Conservation (phyloP, 768 basidiomycete species). For the Tephrocybe rancida region DNA sequence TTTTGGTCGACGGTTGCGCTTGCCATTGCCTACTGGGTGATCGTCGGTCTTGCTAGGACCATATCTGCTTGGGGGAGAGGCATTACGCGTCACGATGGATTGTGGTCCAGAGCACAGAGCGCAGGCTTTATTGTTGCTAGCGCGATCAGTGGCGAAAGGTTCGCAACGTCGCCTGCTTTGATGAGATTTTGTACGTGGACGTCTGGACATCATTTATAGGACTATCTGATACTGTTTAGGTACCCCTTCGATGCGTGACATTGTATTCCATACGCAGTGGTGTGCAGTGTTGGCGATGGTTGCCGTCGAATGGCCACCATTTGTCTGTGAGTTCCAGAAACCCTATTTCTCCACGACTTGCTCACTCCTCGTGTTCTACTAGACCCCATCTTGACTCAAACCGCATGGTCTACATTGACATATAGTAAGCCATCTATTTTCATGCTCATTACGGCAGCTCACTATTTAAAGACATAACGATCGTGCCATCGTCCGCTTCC, state of each 20-base stretch:
- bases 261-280: conserved; percentile 94
- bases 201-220: conserved; percentile 1
- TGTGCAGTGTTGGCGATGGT: conserved; percentile 89
- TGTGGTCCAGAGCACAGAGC: conserved; percentile 78
- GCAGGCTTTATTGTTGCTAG: conserved; percentile 89
- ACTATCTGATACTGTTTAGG: conserved; percentile 43
- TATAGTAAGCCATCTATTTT: conserved; percentile 53
- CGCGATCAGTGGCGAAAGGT: conserved; percentile 88
- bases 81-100: conserved; percentile 56
- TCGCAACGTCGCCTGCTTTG: conserved; percentile 83
- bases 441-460: conserved; percentile 8
- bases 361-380: background rate
- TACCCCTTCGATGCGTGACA: conserved; percentile 90
- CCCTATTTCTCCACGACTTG: background rate
- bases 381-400: conserved; percentile 91
- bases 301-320: conserved; percentile 93
- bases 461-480: conserved; percentile 63
- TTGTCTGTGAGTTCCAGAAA: conserved; percentile 60
- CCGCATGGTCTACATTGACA: conserved; percentile 84
- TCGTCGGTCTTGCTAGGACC: conserved; percentile 81
- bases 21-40: conserved; percentile 77
- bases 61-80: conserved; percentile 86
- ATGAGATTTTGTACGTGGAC: conserved; percentile 79
- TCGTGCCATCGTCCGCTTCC: conserved; percentile 49
- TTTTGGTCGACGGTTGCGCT: conserved; percentile 78